Percentiles rank a stretch among this genome's conserved stretches.
phyloP scores from a whole-genome alignment of 257 asterid genomes.

The Nicotiana tomentosiformis region DNA sequence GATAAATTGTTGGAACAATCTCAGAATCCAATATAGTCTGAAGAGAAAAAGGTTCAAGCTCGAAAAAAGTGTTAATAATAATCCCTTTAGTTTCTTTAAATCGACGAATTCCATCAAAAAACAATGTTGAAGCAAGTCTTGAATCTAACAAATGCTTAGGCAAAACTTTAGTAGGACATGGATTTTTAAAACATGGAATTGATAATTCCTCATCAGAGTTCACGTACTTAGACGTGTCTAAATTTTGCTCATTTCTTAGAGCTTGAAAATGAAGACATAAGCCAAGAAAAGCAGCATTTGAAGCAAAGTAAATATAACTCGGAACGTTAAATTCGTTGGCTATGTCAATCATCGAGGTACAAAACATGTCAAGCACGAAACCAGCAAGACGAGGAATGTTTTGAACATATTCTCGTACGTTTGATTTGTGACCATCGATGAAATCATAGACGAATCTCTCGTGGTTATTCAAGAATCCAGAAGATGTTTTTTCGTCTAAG shows the following conservation, averaged over 20 bases:
- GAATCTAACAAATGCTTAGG: conserved; percentile 14
- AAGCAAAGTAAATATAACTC: conserved; percentile 29
- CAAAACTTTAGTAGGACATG: conserved; percentile 23
- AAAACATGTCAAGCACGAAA: conserved; percentile 36
- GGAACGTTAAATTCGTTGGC: conserved; percentile 36
- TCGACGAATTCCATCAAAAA: conserved; percentile 3
- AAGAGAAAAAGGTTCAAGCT: conserved; percentile 31
- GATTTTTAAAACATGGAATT: conserved; percentile 19
- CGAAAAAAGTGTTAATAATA: conserved; percentile 44
- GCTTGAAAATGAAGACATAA: conserved; percentile 3
- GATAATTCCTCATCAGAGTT: not conserved
- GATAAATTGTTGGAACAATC: conserved; percentile 29
- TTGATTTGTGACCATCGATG: not conserved
- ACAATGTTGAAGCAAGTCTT: not conserved
- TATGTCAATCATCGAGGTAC: conserved; percentile 25
- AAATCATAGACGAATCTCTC: not conserved
- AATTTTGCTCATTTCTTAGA: not conserved
- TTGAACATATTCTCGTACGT: not conserved
- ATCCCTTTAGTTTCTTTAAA: conserved; percentile 27
- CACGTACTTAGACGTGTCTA: conserved; percentile 7
- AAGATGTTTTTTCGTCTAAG: not conserved
- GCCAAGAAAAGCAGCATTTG: conserved; percentile 25
- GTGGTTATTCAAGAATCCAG: not conserved
- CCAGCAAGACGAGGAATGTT: conserved; percentile 18
- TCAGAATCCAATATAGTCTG: conserved; percentile 9